Evolutionary conservation across 768 basidiomycete species (phyloP).

Genomic region (Tricholoma furcatifolium): DNA sequence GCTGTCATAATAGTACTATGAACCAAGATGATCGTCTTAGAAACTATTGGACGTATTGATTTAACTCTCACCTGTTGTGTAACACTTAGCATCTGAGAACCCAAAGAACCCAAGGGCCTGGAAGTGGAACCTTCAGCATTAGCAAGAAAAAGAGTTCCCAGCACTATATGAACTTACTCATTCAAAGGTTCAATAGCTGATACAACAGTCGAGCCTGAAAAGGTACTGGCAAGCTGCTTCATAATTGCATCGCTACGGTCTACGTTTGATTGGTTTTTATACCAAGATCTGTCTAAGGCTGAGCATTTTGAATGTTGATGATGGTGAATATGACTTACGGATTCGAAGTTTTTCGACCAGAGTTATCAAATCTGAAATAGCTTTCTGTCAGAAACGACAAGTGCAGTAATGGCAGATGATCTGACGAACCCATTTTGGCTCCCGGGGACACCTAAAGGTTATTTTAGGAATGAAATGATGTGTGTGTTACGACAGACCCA

Average conservation of each 20-base stretch:
- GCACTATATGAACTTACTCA: conserved; percentile 46
- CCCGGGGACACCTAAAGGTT: conserved; percentile 61
- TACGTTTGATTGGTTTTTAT: conserved; percentile 62
- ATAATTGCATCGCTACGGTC: conserved; percentile 67
- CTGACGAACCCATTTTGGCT: conserved; percentile 72
- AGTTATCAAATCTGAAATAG: conserved; percentile 70
- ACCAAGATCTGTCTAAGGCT: conserved; percentile 51
- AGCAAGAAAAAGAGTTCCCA: neutral
- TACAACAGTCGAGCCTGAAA: conserved; percentile 54
- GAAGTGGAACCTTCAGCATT: neutral
- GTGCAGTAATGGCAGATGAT: neutral
- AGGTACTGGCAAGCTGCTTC: conserved; percentile 59
- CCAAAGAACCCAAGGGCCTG: conserved; percentile 75
- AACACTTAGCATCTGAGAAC: conserved; percentile 46
- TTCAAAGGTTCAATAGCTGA: conserved; percentile 75
- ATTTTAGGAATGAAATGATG: neutral
- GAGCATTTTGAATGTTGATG: conserved; percentile 6
- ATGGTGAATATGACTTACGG: conserved; percentile 40
- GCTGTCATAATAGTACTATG: conserved; percentile 71
- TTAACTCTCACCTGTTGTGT: conserved; percentile 37
- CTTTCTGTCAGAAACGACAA: conserved; percentile 2
- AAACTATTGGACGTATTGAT: neutral
- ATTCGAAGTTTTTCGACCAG: conserved; percentile 58
- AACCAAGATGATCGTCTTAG: conserved; percentile 14
- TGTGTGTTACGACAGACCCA: conserved; percentile 10